These are phyloP conservation scores for Metarhizium robertsii DNA, from an alignment of 2,329 filamentous ascomycete genomes.

Conservation along the genomic window DNA sequence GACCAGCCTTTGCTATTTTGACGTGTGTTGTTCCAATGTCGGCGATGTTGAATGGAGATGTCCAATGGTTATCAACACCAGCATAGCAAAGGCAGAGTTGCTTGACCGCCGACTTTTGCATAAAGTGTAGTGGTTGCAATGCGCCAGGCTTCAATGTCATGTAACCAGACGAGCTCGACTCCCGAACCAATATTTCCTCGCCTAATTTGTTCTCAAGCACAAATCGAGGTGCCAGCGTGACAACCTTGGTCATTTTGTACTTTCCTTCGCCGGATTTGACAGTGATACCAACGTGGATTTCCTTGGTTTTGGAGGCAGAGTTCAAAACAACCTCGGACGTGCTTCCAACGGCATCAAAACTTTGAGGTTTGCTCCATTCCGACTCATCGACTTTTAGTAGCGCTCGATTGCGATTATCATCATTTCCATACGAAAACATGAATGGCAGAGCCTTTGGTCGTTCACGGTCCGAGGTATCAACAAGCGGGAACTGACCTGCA, in stretches of 20 bases:
- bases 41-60: constrained; percentile 93
- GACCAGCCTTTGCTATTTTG: constrained; percentile 84
- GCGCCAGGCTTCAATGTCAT: constrained; percentile 70
- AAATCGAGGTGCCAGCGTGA: constrained; percentile 86
- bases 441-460: constrained; percentile 74
- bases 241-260: constrained; percentile 94
- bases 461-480: constrained; percentile 37
- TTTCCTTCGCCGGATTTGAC: constrained; percentile 90
- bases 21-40: constrained; percentile 88
- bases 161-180: constrained; percentile 83
- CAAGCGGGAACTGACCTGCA: constrained; percentile 65
- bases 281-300: constrained; percentile 86
- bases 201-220: constrained; percentile 87
- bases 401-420: constrained; percentile 86
- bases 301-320: constrained; percentile 58
- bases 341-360: constrained; percentile 95
- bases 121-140: constrained; percentile 77
- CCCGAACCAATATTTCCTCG: constrained; percentile 82
- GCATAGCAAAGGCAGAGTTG: constrained; percentile 90
- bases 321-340: constrained; percentile 80
- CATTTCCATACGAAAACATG: constrained; percentile 89
- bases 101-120: constrained; percentile 74
- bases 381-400: constrained; percentile 83
- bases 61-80: constrained; percentile 94
- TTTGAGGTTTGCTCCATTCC: constrained; percentile 93